Evolutionary conservation across 352 stramenopile species (phyloP), one percentile per base, ranked within the genome.

Genomic region (Phytophthora multivora): DNA sequence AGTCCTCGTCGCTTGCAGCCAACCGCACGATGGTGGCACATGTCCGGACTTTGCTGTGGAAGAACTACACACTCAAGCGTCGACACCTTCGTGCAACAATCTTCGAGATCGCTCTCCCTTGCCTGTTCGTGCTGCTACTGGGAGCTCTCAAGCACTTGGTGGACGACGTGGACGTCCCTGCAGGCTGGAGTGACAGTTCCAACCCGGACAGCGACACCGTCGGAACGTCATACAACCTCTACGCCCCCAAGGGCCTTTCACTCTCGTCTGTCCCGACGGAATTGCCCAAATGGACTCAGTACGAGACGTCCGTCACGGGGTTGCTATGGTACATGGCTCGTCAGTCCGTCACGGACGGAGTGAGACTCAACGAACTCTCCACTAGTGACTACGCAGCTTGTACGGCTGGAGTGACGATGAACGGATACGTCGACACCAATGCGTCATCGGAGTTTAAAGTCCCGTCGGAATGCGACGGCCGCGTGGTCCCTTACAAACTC

Each of bases 31-130:
- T 53, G 18, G 59, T 45, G 26, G 51, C 40, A 9, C 68, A 63
- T 46, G 55, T 73, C 39, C 55, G 62, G n/a, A 77, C 77, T 39
- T 47, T 91, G 38, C 63, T 89, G 19, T 81, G 78, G 71, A 91
- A 91, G 59, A 90, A 90, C 71, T 79, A 56, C 59, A 57, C 79
- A 38, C 66, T 90, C 30, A 91, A 90, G 61, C 67, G 66, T 16
- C 71, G 77, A 28, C 80, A 90, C 41, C 51, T 51, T 30, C 35
- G 81, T 26, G 74, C 58, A 4, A 80, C 75, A 39, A 45, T 77
- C 6, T 63, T 85, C 60, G 80, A 90, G 40, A 43, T 90, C 15
- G 51, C 62, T 13, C 36, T 90, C 13, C 83, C 79, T 0, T 73
- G 54, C 49, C 43, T 87, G 30, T 89, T 89, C 66, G 74, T 90